Evolutionary conservation across 1,139 yeast genomes (phyloP).

Genomic region (Taiozyma onychis): DNA sequence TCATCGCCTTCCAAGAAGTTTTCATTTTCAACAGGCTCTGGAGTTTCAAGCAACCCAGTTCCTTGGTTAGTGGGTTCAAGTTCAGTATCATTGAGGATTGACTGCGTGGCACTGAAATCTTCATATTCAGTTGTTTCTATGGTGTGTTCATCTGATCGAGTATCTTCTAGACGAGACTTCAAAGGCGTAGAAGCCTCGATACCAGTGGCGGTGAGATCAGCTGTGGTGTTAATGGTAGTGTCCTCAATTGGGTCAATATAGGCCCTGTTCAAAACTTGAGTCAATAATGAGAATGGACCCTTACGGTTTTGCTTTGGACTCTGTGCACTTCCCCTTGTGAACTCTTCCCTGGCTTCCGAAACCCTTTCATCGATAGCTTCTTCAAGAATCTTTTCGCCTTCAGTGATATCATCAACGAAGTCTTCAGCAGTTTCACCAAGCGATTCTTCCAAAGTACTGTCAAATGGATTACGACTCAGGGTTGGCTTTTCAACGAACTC

Average conservation of each 20-base stretch:
- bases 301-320: background rate
- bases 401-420: constrained; percentile 6
- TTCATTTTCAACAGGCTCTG: background rate
- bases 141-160: background rate
- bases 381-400: background rate
- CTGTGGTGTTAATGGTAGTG: background rate
- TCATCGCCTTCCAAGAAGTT: background rate
- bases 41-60: background rate
- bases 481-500: background rate
- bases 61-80: background rate
- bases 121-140: background rate
- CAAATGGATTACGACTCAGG: background rate
- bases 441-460: constrained; percentile 1
- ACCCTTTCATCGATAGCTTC: background rate
- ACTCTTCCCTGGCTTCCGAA: background rate
- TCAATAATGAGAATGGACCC: background rate
- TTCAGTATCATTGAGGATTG: background rate
- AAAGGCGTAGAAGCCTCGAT: background rate
- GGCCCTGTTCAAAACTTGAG: background rate
- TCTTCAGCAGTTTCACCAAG: constrained; percentile 4
- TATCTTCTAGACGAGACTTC: background rate
- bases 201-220: background rate
- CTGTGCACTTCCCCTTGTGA: background rate
- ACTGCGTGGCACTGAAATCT: background rate
- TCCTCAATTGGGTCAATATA: background rate